phyloP scores from a whole-genome alignment of 495 filamentous ascomycete genomes.

The Copromyces sp. region DNA sequence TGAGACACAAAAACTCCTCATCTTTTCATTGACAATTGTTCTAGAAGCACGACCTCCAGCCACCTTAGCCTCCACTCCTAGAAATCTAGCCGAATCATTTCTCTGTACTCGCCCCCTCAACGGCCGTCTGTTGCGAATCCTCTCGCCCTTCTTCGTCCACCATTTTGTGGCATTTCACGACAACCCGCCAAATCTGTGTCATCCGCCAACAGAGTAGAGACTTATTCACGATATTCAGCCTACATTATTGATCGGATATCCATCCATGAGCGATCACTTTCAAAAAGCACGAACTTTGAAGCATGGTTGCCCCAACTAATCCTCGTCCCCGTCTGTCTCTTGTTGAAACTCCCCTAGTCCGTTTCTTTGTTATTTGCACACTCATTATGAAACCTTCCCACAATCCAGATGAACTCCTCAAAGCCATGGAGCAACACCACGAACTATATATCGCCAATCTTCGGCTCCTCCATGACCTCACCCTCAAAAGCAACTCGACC shows the following conservation, averaged over 20 bases:
- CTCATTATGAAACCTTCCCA: not conserved
- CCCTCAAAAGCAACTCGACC: not conserved
- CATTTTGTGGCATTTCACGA: not conserved
- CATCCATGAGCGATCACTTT: not conserved
- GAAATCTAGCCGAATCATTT: not conserved
- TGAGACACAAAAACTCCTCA: not conserved
- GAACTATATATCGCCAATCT: conserved; percentile 28
- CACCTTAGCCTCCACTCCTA: not conserved
- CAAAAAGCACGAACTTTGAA: not conserved
- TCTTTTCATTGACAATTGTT: not conserved
- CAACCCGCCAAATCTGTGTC: not conserved
- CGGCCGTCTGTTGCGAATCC: not conserved
- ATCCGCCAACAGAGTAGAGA: not conserved
- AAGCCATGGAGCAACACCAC: conserved; percentile 24
- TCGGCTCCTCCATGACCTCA: conserved; percentile 21
- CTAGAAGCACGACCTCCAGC: not conserved
- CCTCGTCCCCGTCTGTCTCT: not conserved
- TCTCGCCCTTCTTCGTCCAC: not conserved
- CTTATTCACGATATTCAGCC: not conserved
- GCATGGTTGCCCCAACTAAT: not conserved
- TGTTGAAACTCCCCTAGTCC: not conserved
- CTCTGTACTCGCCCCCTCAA: not conserved
- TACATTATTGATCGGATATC: not conserved
- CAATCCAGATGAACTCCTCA: conserved; percentile 23
- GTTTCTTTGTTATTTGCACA: not conserved